Base-by-base conservation (phyloP, 768 basidiomycete genomes). In the Tulasnella sp. region DNA sequence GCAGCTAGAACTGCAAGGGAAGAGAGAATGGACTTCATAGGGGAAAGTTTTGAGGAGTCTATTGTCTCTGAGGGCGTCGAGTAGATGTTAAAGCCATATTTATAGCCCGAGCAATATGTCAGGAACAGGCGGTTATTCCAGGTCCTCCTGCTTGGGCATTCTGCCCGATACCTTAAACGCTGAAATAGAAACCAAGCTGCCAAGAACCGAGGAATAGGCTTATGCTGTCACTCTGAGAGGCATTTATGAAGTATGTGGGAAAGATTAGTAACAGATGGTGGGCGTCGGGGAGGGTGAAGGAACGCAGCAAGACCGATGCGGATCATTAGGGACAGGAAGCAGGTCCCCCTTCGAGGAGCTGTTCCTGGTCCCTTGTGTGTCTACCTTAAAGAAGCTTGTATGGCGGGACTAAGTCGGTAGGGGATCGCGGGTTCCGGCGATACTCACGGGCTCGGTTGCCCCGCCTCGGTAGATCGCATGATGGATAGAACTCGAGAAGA, bases 11-110 rank as follows among this genome's bases (percentile, higher is more conserved):
- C 40, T 42, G 37, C 71, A 73, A 73, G 40, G 37, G 71, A 73
- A 48, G 29, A 73, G 37, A 73, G 32, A 40, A 48, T 42, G 71
- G 40, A 40, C 71, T 73, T 73, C 71, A 73, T 73, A 32, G 29
- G 42, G 71, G 71, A 15, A 20, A n/a, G 13, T 11, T 16, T 35
- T 42, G 39, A 73, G n/a, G 40, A 26, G 20, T 42, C 32, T 1
- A 73, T 40, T 48, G 71, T 32, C 71, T 73, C 61, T 67, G 29
- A 35, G 15, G 32, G 32, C 11, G 5, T 35, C 29, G 32, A 26
- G 61, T 29, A 23, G 61, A 16, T 18, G 29, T 11, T 67, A 26
- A 11, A 35, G 23, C 32, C 51, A 35, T 16, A 67, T 67, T 67
- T 67, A 67, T 67, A 67, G 61, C 29, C 35, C 61, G 11, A 35